These are phyloP conservation scores for Lupinus albus DNA, from an alignment of 306 rosid genomes.

Conservation along the genomic window DNA sequence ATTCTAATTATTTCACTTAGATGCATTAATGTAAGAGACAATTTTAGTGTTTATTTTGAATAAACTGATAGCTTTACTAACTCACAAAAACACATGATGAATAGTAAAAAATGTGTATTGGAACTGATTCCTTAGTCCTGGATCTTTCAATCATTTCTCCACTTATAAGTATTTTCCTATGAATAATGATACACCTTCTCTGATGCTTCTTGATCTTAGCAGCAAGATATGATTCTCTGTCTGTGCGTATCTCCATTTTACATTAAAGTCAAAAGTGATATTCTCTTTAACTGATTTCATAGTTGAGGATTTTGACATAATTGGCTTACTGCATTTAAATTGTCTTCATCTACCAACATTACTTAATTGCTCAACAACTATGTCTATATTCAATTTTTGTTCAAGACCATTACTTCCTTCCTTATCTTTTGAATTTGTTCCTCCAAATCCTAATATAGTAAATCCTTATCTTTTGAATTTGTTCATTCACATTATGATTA, in stretches of 20 bases:
- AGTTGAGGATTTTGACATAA: neutral
- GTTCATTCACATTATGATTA: no score
- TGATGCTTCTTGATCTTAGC: no score
- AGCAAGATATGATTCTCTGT: neutral
- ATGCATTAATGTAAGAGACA: no score
- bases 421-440: neutral
- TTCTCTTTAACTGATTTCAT: constrained; percentile 4
- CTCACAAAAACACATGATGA: no score
- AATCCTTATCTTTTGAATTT: no score
- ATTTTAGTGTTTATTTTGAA: no score
- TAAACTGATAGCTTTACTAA: no score
- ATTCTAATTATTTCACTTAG: no score
- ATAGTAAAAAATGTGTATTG: no score
- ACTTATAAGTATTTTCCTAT: neutral
- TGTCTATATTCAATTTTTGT: constrained; percentile 17
- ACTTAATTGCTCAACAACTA: neutral
- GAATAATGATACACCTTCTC: neutral
- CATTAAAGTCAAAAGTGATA: neutral
- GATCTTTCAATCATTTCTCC: no score
- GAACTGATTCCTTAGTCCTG: no score
- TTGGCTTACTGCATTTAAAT: neutral
- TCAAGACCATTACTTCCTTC: neutral
- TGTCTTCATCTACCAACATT: constrained; percentile 1
- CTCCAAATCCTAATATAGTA: neutral
- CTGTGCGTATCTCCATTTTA: neutral